Conservation (phyloP, 2,329 filamentous ascomycete genomes). For the Alternaria sp. region DNA sequence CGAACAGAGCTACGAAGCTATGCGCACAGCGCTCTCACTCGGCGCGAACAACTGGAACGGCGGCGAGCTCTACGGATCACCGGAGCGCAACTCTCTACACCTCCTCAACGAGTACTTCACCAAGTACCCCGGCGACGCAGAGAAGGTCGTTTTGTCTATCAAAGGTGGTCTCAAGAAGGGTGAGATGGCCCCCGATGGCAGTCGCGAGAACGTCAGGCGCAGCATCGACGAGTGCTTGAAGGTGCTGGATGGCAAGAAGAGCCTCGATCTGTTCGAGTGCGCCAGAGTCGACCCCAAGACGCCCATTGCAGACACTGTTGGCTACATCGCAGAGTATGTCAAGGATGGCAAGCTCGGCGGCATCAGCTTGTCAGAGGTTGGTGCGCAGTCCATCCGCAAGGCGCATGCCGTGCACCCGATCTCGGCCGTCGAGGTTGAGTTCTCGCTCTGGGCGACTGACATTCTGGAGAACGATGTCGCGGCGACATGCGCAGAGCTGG, state of each 20-base stretch:
- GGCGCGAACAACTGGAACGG: conserved; percentile 60
- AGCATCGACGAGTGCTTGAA: conserved; percentile 56
- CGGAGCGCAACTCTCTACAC: conserved; percentile 55
- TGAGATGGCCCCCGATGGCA: conserved; percentile 48
- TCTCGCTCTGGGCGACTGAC: conserved; percentile 63
- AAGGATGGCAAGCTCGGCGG: conserved; percentile 54
- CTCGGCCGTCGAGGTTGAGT: conserved; percentile 65
- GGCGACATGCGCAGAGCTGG: conserved; percentile 63
- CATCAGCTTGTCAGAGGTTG: conserved; percentile 54
- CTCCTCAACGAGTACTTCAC: conserved; percentile 59
- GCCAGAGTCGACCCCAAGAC: conserved; percentile 53
- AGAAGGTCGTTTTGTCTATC: conserved; percentile 59
- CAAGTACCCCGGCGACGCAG: conserved; percentile 58
- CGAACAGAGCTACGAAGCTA: conserved; percentile 51
- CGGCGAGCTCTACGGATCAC: conserved; percentile 56
- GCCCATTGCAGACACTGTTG: conserved; percentile 55
- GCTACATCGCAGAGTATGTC: conserved; percentile 49
- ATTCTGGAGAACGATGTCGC: conserved; percentile 65
- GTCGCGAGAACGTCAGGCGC: conserved; percentile 48
- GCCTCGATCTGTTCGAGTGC: conserved; percentile 56
- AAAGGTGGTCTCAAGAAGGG: conserved; percentile 54
- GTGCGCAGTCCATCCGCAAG: conserved; percentile 54
- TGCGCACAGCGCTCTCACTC: conserved; percentile 51
- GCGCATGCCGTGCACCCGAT: conserved; percentile 62
- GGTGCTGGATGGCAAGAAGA: conserved; percentile 55